These are phyloP conservation scores for Candida easanensis DNA, from an alignment of 805 yeast genomes.

Conservation along the genomic window DNA sequence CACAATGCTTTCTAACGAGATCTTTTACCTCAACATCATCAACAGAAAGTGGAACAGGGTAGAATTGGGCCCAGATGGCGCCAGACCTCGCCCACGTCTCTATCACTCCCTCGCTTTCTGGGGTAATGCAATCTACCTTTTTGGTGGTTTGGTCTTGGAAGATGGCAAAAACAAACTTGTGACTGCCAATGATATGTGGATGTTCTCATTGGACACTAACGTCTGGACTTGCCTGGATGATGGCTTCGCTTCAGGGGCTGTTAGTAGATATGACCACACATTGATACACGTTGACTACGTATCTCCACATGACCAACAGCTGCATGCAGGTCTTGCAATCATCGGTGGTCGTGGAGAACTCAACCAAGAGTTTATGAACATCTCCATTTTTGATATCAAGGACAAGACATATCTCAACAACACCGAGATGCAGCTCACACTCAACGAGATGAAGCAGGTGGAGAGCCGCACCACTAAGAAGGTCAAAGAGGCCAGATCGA, in stretches of 20 bases:
- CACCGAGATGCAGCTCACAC: slow-evolving; percentile 19
- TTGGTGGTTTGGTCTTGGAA: slow-evolving; percentile 59
- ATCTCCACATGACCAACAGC: slow-evolving; percentile 33
- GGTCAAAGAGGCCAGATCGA: slow-evolving; percentile 9
- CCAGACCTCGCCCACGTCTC: slow-evolving; percentile 37
- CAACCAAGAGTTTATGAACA: slow-evolving; percentile 30
- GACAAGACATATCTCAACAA: slow-evolving; percentile 29
- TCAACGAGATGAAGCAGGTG: slow-evolving; percentile 21
- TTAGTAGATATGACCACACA: slow-evolving; percentile 51
- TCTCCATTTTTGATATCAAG: slow-evolving; percentile 44
- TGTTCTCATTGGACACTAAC: slow-evolving; percentile 49
- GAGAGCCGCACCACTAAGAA: neutral
- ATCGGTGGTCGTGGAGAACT: slow-evolving; percentile 49
- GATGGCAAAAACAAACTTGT: slow-evolving; percentile 34
- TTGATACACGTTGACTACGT: slow-evolving; percentile 41
- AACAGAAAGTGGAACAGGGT: slow-evolving; percentile 56
- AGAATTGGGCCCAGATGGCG: slow-evolving; percentile 20
- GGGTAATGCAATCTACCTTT: slow-evolving; percentile 51
- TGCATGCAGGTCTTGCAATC: slow-evolving; percentile 49
- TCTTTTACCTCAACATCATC: slow-evolving; percentile 57
- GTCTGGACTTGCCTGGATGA: slow-evolving; percentile 53
- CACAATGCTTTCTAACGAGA: slow-evolving; percentile 50
- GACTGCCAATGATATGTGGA: slow-evolving; percentile 69
- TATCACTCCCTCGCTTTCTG: slow-evolving; percentile 56
- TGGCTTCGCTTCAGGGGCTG: slow-evolving; percentile 35